Conservation (phyloP, 1,139 yeast genomes). For the Candida sanyaensis region DNA sequence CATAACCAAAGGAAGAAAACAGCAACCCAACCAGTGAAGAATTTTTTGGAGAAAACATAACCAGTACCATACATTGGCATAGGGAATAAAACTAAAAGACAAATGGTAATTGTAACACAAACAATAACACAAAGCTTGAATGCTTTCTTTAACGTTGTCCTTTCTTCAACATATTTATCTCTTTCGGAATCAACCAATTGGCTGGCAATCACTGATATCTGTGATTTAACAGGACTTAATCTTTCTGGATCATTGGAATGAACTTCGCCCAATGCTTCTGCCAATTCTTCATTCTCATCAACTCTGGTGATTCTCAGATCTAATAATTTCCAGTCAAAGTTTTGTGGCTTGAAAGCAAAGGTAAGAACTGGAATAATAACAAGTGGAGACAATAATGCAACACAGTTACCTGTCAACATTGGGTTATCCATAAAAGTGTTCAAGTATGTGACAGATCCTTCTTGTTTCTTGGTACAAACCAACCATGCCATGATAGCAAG, state of each 20-base stretch:
- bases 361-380: slow-evolving; percentile 70
- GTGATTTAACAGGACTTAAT: slow-evolving; percentile 40
- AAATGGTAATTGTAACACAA: slow-evolving; percentile 58
- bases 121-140: slow-evolving; percentile 57
- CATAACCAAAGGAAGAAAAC: slow-evolving; percentile 76
- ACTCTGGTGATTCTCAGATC: slow-evolving; percentile 55
- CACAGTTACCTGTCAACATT: slow-evolving; percentile 84
- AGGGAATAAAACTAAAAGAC: slow-evolving; percentile 75
- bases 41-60: slow-evolving; percentile 67
- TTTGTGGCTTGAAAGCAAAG: slow-evolving; percentile 60
- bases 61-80: slow-evolving; percentile 84
- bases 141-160: slow-evolving; percentile 44
- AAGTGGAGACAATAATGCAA: slow-evolving; percentile 76
- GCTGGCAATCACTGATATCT: slow-evolving; percentile 41
- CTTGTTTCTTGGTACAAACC: slow-evolving; percentile 55
- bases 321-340: slow-evolving; percentile 71
- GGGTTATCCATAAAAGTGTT: slow-evolving; percentile 78
- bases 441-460: slow-evolving; percentile 55
- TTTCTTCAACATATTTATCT: slow-evolving; percentile 46
- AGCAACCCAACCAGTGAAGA: slow-evolving; percentile 83
- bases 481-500: slow-evolving; percentile 70
- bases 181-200: slow-evolving; percentile 40
- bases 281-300: slow-evolving; percentile 65
- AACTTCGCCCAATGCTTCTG: slow-evolving; percentile 28
- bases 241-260: slow-evolving; percentile 35